Evolutionary conservation across 768 basidiomycete species (phyloP), one percentile per base, ranked within the genome.

Genomic region (Rubroboletus satanas): DNA sequence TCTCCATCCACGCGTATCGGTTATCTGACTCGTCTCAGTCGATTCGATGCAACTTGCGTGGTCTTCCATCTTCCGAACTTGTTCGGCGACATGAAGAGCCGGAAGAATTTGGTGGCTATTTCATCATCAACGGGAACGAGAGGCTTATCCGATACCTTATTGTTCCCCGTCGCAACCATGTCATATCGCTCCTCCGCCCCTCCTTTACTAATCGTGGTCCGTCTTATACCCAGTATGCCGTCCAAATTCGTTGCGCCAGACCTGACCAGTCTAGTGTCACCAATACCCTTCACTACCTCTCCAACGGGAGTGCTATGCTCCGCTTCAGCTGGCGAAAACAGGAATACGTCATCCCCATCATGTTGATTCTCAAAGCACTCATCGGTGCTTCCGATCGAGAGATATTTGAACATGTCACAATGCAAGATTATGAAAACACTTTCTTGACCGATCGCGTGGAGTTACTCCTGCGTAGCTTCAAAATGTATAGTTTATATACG

Each of bases 71-170:
- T 9, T 81, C 88, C 9, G 88, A 93, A 44, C 85, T 99, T 43
- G 93, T 98, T 52, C 75, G 77, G 52, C 87, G 87, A 57, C 89
- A 96, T 68, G 97, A 99, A 78, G 97, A 99, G 66, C 87, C 97
- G 1, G 93, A 97, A 74, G 97, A 98, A 71, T 98, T 98, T 66
- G 97, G 97, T 49, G 97, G 96, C 29, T 98, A 99, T 74, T 99
- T 99, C 68, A 83, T 99, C 67, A 85, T 99, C 72, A 99, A 99
- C 71, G 97, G 97, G 58, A 98, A 98, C 73, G 97, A 99, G 74
- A 93, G 94, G 74, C 83, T 99, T 58, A 95, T 99, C 62, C 93
- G 97, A 59, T 98, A 94, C 74, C 85, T 98, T 68, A 94, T 98
- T 65, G 81, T 99, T 37, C 96, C 95, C 12, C 88, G 97, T 28